phyloP scores from a whole-genome alignment of 2,329 filamentous ascomycete species.

The Aspergillus latus region DNA sequence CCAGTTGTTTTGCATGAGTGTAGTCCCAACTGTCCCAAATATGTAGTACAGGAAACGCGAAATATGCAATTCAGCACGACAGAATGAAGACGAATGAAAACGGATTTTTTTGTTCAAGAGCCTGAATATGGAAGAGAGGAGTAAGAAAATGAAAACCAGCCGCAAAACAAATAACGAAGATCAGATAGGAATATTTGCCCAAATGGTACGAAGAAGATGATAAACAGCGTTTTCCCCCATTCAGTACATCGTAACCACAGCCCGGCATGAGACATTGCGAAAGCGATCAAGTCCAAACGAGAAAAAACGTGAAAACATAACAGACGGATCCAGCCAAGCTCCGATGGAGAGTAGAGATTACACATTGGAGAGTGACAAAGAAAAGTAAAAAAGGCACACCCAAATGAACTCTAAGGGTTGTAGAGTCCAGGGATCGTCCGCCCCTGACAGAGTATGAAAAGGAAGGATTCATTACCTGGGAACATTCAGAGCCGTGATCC shows the following conservation, averaged over 20 bases:
- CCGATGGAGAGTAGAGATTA: slow-evolving; percentile 44
- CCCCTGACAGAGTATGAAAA: slow-evolving; percentile 23
- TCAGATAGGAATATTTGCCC: slow-evolving; percentile 17
- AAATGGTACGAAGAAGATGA: slow-evolving; percentile 21
- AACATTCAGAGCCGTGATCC: slow-evolving; percentile 28
- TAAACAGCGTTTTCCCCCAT: slow-evolving; percentile 30
- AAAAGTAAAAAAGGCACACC: slow-evolving; percentile 15
- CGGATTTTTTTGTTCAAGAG: slow-evolving; percentile 15
- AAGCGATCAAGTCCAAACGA: slow-evolving; percentile 18
- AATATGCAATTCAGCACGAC: slow-evolving; percentile 26
- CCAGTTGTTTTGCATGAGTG: slow-evolving; percentile 24
- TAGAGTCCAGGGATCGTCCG: slow-evolving; percentile 12
- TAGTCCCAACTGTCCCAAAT: slow-evolving; percentile 27
- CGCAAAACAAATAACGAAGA: slow-evolving; percentile 25
- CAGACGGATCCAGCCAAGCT: slow-evolving; percentile 36
- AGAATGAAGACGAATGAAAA: slow-evolving; percentile 17
- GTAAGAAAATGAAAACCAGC: slow-evolving; percentile 21
- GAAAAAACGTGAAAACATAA: slow-evolving; percentile 10
- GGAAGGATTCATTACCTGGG: slow-evolving; percentile 30
- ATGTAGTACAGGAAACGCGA: slow-evolving; percentile 27
- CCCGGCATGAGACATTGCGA: slow-evolving; percentile 24
- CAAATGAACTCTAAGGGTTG: slow-evolving; percentile 18
- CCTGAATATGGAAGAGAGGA: slow-evolving; percentile 13
- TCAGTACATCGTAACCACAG: slow-evolving; percentile 39
- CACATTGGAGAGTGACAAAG: slow-evolving; percentile 34